Evolutionary conservation across 331 rosid genomes (phyloP).

Genomic region (Dryas integrifolia): DNA sequence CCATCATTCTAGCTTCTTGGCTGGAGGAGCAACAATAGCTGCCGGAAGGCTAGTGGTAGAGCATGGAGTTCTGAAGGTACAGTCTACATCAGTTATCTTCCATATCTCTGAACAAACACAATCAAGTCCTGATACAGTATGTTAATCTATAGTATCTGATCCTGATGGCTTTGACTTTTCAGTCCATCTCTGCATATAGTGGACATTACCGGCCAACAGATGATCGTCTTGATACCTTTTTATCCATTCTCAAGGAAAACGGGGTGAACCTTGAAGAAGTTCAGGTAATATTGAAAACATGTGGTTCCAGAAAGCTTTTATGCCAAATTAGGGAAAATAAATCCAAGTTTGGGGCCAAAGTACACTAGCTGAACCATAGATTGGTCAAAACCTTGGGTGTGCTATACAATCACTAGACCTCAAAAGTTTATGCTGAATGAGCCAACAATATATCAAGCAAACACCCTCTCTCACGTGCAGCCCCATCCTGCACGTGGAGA

Average conservation of each 20-base stretch:
- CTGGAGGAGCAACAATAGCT: slow-evolving; percentile 90
- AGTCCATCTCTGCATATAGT: slow-evolving; percentile 91
- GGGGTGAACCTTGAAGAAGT: slow-evolving; percentile 71
- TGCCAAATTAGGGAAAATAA: slow-evolving; percentile 7
- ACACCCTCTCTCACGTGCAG: too few relatives aligned
- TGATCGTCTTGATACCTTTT: slow-evolving; percentile 59
- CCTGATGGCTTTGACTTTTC: slow-evolving; percentile 34
- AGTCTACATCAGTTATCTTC: not conserved
- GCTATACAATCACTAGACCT: too few relatives aligned
- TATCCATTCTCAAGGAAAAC: slow-evolving; percentile 60
- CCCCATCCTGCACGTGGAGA: too few relatives aligned
- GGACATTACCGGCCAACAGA: slow-evolving; percentile 94
- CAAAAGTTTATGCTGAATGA: too few relatives aligned
- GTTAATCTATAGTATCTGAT: slow-evolving; percentile 25
- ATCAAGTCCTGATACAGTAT: not conserved
- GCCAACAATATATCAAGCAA: too few relatives aligned
- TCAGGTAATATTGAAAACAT: slow-evolving; percentile 48
- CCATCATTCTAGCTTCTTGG: slow-evolving; percentile 94
- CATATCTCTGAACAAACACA: not conserved
- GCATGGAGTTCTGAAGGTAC: slow-evolving; percentile 74
- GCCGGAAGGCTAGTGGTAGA: slow-evolving; percentile 83
- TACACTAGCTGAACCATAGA: not conserved
- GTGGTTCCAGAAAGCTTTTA: not conserved
- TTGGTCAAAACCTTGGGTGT: not conserved
- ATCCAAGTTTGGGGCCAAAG: not conserved